Evolutionary conservation across 163 green algal genomes (phyloP), one percentile per base, ranked within the genome.

Genomic region (Coccomyxa subellipsoidea): DNA sequence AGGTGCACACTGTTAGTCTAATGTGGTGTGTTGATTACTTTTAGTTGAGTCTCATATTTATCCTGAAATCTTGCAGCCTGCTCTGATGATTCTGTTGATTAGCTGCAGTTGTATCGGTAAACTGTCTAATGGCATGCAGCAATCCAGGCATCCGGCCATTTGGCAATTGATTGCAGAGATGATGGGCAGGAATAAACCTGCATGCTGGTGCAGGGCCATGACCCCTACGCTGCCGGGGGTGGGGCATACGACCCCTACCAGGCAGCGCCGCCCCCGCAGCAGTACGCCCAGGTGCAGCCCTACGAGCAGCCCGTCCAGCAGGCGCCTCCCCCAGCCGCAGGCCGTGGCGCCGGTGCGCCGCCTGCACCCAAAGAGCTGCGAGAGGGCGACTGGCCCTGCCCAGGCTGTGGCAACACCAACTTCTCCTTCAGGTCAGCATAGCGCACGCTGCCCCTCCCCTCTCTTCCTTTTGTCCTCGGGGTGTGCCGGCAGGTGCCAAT

Each of bases 321-420:
- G 29, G 66, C 66, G 27, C 66, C 66, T 32, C 29, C 66, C 32
- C 66, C 66, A 32, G 66, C 66, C 32, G 66, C 66, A 73, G 69
- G 69, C 7, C 54, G 73, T 2, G 84, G 53, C 34, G 70, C 27
- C 38, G 78, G 76, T 35, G 81, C 6, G 15, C 84, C 54, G 15
- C 83, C 78, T 25, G 29, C 23, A 27, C 82, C 82, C 36, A 83
- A 77, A 40, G 82, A 80, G 70, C 37, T 78, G 32, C 27, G 84
- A 9, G 80, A 88, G 47, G 94, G 92, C 35, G 94, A 97, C 85
- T 97, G 94, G 94, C 36, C 79, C 7, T 97, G 93, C 87, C 73
- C 88, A 36, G 85, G 78, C 77, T 97, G 94, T 82, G 90, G 90
- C 78, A 97, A 97, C 88, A 93, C 85, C 77, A 95, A 94, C 89